These are phyloP conservation scores for Symbiodinium natans DNA, from an alignment of 73 alveolate species.

Conservation along the genomic window DNA sequence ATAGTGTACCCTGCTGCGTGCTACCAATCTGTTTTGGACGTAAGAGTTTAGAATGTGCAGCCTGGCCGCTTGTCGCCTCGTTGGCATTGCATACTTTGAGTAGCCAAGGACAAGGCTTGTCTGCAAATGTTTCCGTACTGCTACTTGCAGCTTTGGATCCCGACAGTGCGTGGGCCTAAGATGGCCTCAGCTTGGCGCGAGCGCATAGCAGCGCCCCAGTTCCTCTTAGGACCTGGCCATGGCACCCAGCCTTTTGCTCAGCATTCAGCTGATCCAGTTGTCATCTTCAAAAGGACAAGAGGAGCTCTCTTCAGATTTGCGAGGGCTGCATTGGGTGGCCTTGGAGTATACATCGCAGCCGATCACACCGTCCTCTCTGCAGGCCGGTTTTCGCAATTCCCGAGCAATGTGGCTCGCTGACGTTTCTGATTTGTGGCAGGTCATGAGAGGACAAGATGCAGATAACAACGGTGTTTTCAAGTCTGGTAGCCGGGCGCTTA, in stretches of 20 bases:
- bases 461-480: conserved; percentile 65
- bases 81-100: no score
- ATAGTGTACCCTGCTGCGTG: no score
- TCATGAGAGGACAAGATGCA: conserved; percentile 72
- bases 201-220: neutral
- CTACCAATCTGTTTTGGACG: no score
- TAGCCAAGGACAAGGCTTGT: conserved; percentile 41
- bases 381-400: neutral
- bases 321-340: conserved; percentile 83
- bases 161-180: neutral
- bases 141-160: conserved; percentile 62
- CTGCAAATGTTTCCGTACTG: conserved; percentile 80
- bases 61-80: no score
- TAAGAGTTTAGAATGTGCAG: no score
- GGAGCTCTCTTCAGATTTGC: no score
- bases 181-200: no score
- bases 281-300: no score
- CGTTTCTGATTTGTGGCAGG: neutral
- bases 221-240: neutral
- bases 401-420: no score
- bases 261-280: neutral
- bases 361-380: conserved; percentile 46
- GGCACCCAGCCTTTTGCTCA: neutral
- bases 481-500: conserved; percentile 30
- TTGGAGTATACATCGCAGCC: conserved; percentile 67